phyloP scores from a whole-genome alignment of 2,329 filamentous ascomycete species.

The Penicillium sp. region DNA sequence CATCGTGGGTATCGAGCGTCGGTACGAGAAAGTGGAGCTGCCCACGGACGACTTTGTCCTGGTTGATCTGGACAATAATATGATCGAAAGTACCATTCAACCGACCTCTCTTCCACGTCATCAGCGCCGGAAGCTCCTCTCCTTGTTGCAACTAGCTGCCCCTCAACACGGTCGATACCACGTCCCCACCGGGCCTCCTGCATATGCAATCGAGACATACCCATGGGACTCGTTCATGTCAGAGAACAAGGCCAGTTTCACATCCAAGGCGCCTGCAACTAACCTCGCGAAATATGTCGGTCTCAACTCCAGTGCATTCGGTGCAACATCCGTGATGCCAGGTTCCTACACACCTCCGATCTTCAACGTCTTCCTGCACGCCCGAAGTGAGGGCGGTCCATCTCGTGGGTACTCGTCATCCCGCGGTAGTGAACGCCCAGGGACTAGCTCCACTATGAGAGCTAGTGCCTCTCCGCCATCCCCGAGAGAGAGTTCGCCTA shows the following conservation, averaged over 20 bases:
- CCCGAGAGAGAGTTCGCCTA: constrained; percentile 64
- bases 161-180: constrained; percentile 86
- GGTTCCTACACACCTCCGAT: constrained; percentile 61
- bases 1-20: constrained; percentile 90
- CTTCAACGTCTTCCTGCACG: constrained; percentile 87
- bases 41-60: constrained; percentile 95
- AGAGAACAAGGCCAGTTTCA: constrained; percentile 79
- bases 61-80: constrained; percentile 88
- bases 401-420: constrained; percentile 44
- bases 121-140: constrained; percentile 83
- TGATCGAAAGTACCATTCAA: constrained; percentile 76
- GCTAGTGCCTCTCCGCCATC: constrained; percentile 54
- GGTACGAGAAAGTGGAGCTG: constrained; percentile 64
- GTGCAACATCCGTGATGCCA: constrained; percentile 57
- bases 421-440: constrained; percentile 63
- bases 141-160: constrained; percentile 82
- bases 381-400: constrained; percentile 61
- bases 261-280: constrained; percentile 65
- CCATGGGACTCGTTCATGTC: constrained; percentile 87
- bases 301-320: constrained; percentile 86
- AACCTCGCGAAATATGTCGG: constrained; percentile 82
- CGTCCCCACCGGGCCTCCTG: constrained; percentile 81
- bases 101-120: constrained; percentile 81
- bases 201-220: constrained; percentile 89
- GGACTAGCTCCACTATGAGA: constrained; percentile 62